Percentiles rank a stretch among this genome's conserved stretches.
Evolutionary conservation across 306 rosid species (phyloP).

Genomic region (Cucurbita ficifolia): DNA sequence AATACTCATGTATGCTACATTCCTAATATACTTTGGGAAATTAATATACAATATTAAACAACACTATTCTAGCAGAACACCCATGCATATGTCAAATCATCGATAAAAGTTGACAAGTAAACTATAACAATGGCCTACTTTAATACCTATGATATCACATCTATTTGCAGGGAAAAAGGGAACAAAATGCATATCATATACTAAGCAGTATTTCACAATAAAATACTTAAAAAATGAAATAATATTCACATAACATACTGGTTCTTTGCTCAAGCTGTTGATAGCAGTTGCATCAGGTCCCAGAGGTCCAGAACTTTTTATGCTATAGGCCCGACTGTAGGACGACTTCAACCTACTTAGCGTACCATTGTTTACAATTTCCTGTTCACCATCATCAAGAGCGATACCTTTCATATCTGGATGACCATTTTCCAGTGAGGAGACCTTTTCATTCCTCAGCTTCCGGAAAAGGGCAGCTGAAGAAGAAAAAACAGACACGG

Average conservation of each 20-base stretch:
- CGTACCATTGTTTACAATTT: slow-evolving; percentile 23
- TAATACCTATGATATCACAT: neutral
- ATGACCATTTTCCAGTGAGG: slow-evolving; percentile 28
- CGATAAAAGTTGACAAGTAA: neutral
- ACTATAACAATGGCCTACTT: neutral
- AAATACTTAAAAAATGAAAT: neutral
- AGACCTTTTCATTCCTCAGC: slow-evolving; percentile 46
- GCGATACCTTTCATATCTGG: slow-evolving; percentile 18
- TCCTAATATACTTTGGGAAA: neutral
- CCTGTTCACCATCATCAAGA: slow-evolving; percentile 24
- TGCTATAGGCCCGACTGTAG: slow-evolving; percentile 29
- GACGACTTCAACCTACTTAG: slow-evolving; percentile 42
- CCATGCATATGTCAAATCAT: neutral
- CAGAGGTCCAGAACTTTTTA: slow-evolving; percentile 22
- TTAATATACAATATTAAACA: neutral
- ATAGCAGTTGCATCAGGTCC: slow-evolving; percentile 19
- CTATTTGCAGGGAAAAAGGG: neutral
- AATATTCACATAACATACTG: slow-evolving; percentile 31
- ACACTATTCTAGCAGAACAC: neutral
- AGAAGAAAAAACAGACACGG: slow-evolving; percentile 79
- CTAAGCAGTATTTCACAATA: neutral
- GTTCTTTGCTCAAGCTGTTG: slow-evolving; percentile 23
- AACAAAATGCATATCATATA: neutral
- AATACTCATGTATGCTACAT: neutral
- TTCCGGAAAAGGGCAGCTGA: slow-evolving; percentile 90